A percentile compares a stretch with the other conserved stretches of the same genome.
Evolutionary conservation across 202 grass and related monocot species (phyloP).

Genomic region (Dendrocalamus latiflorus): DNA sequence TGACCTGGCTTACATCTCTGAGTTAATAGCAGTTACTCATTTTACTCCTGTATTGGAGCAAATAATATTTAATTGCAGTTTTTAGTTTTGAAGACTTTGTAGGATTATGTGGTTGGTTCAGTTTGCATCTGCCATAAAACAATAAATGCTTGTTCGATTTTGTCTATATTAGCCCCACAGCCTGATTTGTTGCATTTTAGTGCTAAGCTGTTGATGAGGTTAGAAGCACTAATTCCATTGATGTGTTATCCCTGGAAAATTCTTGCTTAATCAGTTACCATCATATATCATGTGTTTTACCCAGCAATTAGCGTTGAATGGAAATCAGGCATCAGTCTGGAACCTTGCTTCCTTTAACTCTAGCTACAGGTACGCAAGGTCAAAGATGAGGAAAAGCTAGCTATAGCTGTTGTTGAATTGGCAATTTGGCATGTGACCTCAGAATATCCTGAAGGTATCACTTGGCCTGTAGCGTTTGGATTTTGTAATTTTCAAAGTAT

Average conservation of each 20-base stretch:
- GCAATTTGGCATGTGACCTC: neutral
- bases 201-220: neutral
- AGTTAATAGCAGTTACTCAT: neutral
- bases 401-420: neutral
- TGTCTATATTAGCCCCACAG: neutral
- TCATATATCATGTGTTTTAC: neutral
- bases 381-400: conserved; percentile 69
- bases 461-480: neutral
- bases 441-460: neutral
- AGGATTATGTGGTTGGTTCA: neutral
- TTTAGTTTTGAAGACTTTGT: neutral
- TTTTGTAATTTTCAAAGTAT: neutral
- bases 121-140: neutral
- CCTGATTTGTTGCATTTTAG: neutral
- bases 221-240: neutral
- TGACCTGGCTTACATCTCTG: neutral
- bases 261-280: neutral
- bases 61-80: neutral
- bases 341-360: conserved; percentile 35
- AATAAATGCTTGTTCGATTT: neutral
- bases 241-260: neutral
- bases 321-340: neutral
- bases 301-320: neutral
- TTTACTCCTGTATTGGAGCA: neutral
- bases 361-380: conserved; percentile 57